Conservation (phyloP, 2,329 filamentous ascomycete genomes). For the Diaporthe sp. region DNA sequence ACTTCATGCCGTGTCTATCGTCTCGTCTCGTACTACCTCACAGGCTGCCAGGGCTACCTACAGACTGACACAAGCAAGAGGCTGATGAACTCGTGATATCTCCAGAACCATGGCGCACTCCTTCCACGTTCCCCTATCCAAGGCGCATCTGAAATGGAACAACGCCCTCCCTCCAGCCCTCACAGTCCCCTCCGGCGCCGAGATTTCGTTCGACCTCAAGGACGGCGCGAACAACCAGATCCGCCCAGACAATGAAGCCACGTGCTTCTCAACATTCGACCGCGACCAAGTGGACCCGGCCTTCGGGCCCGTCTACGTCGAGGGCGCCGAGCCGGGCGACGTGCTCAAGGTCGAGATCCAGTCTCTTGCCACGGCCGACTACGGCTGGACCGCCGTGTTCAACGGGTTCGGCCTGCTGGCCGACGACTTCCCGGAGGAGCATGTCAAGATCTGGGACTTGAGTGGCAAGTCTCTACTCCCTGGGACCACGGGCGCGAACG, state of each 20-base stretch:
- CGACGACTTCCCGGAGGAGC: slow-evolving; percentile 59
- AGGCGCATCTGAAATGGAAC: slow-evolving; percentile 63
- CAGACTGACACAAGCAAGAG: background rate
- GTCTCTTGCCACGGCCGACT: slow-evolving; percentile 57
- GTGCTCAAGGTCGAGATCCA: slow-evolving; percentile 65
- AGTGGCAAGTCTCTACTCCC: slow-evolving; percentile 39
- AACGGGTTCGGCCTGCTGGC: slow-evolving; percentile 63
- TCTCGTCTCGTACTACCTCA: background rate
- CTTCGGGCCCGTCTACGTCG: slow-evolving; percentile 64
- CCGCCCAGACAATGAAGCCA: slow-evolving; percentile 55
- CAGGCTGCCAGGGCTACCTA: background rate
- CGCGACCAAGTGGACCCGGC: slow-evolving; percentile 60
- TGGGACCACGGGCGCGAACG: slow-evolving; percentile 44
- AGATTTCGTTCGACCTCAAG: slow-evolving; percentile 62
- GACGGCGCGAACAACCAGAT: slow-evolving; percentile 67
- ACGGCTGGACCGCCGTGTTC: slow-evolving; percentile 67
- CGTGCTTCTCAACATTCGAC: slow-evolving; percentile 57
- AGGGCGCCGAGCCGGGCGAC: slow-evolving; percentile 64
- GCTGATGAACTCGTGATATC: background rate
- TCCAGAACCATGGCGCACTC: slow-evolving; percentile 42
- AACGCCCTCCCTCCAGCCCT: slow-evolving; percentile 58
- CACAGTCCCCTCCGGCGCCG: slow-evolving; percentile 61
- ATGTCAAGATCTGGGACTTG: slow-evolving; percentile 64
- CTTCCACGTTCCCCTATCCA: slow-evolving; percentile 47
- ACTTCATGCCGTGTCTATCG: background rate